These are phyloP conservation scores for Chalciporus sp. DNA, from an alignment of 1,284 basidiomycete species.

Conservation along the genomic window DNA sequence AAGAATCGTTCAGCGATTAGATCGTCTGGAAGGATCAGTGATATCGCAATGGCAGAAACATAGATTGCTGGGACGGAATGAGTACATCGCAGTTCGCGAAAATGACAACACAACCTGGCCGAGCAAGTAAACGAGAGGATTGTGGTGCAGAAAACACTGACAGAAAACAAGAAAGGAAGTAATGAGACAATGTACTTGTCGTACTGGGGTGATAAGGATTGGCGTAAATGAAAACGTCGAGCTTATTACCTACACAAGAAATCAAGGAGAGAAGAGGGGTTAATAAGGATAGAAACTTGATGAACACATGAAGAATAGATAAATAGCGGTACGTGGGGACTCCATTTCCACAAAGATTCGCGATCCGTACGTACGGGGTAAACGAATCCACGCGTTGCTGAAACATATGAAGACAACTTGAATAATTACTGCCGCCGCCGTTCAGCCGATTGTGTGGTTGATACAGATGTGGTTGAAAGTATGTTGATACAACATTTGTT, in stretches of 20 bases:
- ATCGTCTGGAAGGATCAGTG: neutral
- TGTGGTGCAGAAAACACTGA: neutral
- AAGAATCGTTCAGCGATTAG: neutral
- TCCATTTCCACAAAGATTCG: constrained; percentile 28
- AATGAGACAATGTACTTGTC: constrained; percentile 13
- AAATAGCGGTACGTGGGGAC: constrained; percentile 18
- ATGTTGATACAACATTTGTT: constrained; percentile 34
- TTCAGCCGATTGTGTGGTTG: constrained; percentile 27
- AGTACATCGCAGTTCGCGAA: constrained; percentile 20
- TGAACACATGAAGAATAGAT: constrained; percentile 19
- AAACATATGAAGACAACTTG: constrained; percentile 33
- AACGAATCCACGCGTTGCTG: constrained; percentile 20
- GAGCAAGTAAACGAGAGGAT: constrained; percentile 18
- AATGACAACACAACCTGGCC: constrained; percentile 22
- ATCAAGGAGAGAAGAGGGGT: constrained; percentile 23
- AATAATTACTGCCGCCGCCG: constrained; percentile 24
- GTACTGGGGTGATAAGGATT: constrained; percentile 5
- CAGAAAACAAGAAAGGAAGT: neutral
- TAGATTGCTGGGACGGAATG: constrained; percentile 19
- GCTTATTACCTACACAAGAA: constrained; percentile 17
- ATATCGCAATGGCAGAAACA: neutral
- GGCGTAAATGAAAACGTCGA: constrained; percentile 5
- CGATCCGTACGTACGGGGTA: constrained; percentile 27
- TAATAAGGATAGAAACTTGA: constrained; percentile 31
- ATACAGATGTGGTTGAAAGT: constrained; percentile 30